Evolutionary conservation across 257 asterid genomes (phyloP).

Genomic region (Buddleja alternifolia): DNA sequence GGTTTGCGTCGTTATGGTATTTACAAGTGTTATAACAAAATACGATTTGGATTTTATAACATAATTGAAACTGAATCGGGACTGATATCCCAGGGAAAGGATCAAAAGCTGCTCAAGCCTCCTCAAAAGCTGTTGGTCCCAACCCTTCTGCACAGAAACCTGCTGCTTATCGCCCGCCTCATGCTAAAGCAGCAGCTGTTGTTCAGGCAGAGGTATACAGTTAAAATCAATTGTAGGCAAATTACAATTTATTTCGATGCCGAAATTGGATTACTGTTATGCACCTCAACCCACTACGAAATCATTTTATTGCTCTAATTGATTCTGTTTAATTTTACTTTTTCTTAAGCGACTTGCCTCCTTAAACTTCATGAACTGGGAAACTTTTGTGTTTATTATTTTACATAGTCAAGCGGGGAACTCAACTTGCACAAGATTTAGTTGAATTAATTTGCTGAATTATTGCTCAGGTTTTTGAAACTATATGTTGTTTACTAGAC

Average conservation of each 20-base stretch:
- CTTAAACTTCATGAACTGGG: background rate
- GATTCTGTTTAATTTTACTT: background rate
- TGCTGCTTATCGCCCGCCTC: conserved; percentile 97
- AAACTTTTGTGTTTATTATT: background rate
- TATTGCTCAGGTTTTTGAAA: background rate
- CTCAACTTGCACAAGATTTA: background rate
- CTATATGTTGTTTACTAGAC: background rate
- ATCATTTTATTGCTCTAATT: background rate
- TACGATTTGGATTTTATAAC: conserved; percentile 16
- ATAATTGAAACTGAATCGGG: conserved; percentile 20
- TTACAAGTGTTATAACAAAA: background rate
- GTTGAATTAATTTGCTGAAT: background rate
- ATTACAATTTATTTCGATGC: background rate
- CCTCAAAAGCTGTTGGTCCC: conserved; percentile 57
- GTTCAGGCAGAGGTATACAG: conserved; percentile 83
- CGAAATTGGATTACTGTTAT: background rate
- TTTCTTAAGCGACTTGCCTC: background rate
- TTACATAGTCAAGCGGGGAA: background rate
- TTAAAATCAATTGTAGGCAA: background rate
- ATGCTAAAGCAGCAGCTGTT: conserved; percentile 87
- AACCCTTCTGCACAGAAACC: conserved; percentile 71
- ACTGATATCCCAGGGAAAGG: conserved; percentile 61
- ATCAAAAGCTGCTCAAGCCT: conserved; percentile 52
- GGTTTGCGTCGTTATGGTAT: too few relatives aligned
- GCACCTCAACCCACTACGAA: background rate